Percentiles rank a stretch among this genome's conserved stretches.
Evolutionary conservation across 345 rosid genomes (phyloP).

Genomic region (Lumnitzera littorea): DNA sequence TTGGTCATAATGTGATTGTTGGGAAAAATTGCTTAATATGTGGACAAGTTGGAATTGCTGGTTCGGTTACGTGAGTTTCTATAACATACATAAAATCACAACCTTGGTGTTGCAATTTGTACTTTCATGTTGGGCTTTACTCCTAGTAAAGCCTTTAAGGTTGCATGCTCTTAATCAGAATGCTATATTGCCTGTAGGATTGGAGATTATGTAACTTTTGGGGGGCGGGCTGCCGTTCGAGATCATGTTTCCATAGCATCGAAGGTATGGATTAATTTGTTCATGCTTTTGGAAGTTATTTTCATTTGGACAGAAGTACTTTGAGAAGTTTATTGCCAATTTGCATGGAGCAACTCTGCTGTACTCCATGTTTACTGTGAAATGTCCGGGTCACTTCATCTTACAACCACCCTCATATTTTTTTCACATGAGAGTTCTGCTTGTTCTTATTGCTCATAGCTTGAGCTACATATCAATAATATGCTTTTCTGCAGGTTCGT

Average conservation of each 20-base stretch:
- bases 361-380: no score
- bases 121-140: no score
- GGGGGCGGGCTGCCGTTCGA: conserved; percentile 63
- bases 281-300: no score
- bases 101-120: no score
- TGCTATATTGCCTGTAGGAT: conserved; percentile 19
- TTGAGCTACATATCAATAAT: background rate
- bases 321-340: no score
- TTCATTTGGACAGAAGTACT: no score
- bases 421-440: no score
- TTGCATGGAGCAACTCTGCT: no score
- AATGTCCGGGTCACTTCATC: no score
- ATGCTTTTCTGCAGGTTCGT: conserved; percentile 41
- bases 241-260: conserved; percentile 64
- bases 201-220: conserved; percentile 63
- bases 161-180: background rate
- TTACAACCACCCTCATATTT: no score
- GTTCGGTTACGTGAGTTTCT: conserved; percentile 62
- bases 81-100: background rate
- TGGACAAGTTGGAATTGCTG: conserved; percentile 87
- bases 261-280: conserved; percentile 37
- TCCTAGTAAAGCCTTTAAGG: background rate
- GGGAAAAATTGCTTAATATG: conserved; percentile 75
- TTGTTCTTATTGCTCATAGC: no score
- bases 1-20: conserved; percentile 73